Evolutionary conservation across 23 red algal genomes (phyloP).

Genomic region (Gracilaria caudata): DNA sequence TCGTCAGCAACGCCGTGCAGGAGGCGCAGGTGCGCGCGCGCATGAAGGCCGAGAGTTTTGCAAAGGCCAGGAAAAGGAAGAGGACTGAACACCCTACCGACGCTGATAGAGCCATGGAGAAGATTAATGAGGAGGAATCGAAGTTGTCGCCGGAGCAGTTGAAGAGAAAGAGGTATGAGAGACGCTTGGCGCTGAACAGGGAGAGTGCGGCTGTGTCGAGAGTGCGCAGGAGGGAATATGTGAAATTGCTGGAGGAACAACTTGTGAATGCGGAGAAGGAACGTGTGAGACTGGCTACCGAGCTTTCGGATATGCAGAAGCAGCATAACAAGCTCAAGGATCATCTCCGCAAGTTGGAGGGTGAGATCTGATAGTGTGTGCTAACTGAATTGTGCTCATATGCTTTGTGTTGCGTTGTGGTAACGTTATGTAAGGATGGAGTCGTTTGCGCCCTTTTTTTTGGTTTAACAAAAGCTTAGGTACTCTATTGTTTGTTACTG

Average conservation of each 20-base stretch:
- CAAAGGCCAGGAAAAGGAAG: constrained; percentile 52
- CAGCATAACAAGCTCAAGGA: constrained; percentile 49
- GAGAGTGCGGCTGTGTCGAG: constrained; percentile 57
- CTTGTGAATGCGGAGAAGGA: constrained; percentile 65
- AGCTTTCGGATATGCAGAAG: constrained; percentile 51
- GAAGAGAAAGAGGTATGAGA: constrained; percentile 52
- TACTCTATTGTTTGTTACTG: neutral
- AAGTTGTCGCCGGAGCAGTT: constrained; percentile 46
- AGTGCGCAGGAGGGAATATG: constrained; percentile 57
- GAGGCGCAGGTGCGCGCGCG: constrained; percentile 56
- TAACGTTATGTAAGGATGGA: neutral
- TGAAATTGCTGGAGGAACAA: constrained; percentile 59
- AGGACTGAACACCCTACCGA: constrained; percentile 22
- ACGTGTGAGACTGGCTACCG: constrained; percentile 47
- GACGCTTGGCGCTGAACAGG: constrained; percentile 62
- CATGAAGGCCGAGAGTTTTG: constrained; percentile 61
- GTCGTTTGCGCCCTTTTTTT: constrained; percentile 3
- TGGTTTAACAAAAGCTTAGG: neutral
- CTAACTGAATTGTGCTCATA: neutral
- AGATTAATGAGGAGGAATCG: constrained; percentile 19
- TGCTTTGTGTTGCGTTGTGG: neutral
- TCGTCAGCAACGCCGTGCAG: constrained; percentile 53
- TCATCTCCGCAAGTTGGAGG: constrained; percentile 42
- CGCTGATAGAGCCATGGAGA: constrained; percentile 17
- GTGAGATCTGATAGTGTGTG: neutral